phyloP scores from a whole-genome alignment of 2,329 filamentous ascomycete genomes.

The Talaromyces islandicus region DNA sequence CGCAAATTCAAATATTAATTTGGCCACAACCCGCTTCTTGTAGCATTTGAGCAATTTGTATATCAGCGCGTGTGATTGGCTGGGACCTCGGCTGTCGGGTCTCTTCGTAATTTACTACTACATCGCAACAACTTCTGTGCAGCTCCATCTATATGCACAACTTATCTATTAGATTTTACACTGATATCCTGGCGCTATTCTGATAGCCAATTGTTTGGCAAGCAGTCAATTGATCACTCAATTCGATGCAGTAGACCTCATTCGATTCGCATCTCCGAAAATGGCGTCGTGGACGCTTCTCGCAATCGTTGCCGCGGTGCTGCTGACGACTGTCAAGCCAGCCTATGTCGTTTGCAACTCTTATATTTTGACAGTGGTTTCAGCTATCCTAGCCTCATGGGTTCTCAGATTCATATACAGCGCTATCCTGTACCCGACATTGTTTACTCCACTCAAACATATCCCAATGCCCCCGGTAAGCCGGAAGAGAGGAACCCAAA shows the following conservation, averaged over 20 bases:
- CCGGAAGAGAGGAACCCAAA: not conserved
- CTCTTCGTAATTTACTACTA: too few species aligned
- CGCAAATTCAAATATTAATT: not conserved
- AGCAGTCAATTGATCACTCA: not conserved
- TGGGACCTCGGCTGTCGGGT: not conserved
- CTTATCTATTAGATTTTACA: not conserved
- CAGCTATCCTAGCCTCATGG: constrained; percentile 18
- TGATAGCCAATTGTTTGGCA: too few species aligned
- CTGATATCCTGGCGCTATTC: too few species aligned
- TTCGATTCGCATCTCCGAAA: not conserved
- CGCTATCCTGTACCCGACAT: constrained; percentile 52
- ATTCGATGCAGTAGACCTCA: not conserved
- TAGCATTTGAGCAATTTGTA: not conserved
- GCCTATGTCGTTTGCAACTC: constrained; percentile 16
- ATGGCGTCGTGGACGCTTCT: constrained; percentile 7
- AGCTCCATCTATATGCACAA: not conserved
- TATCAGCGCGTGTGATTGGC: not conserved
- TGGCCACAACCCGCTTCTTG: not conserved
- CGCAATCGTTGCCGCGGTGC: not conserved
- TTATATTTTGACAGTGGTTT: constrained; percentile 17
- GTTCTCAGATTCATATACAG: constrained; percentile 22
- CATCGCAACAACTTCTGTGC: not conserved
- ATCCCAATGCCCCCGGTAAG: constrained; percentile 49
- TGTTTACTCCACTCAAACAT: constrained; percentile 53
- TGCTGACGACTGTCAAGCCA: not conserved